phyloP scores from a whole-genome alignment of 257 asterid species.

The Linaria vulgaris region DNA sequence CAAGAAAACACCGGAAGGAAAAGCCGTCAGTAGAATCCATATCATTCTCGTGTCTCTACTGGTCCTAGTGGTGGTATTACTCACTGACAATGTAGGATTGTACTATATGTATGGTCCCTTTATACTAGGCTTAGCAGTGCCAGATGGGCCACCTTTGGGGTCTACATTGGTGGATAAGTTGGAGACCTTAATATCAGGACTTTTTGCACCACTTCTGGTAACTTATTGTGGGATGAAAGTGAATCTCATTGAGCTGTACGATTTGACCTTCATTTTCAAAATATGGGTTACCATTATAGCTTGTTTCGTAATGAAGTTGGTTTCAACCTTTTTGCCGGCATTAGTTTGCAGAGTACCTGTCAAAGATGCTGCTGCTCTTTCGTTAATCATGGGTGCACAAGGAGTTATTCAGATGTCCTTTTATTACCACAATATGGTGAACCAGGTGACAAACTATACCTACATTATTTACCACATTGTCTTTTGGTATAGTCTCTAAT shows the following conservation, averaged over 20 bases:
- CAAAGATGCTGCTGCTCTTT: conserved; percentile 71
- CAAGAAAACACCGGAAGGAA: conserved; percentile 76
- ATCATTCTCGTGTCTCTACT: conserved; percentile 42
- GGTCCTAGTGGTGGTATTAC: conserved; percentile 52
- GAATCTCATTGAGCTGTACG: conserved; percentile 50
- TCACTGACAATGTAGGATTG: conserved; percentile 67
- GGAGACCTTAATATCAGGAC: conserved; percentile 62
- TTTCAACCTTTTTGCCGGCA: conserved; percentile 49
- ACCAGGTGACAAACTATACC: conserved; percentile 40
- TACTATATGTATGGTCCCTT: conserved; percentile 78
- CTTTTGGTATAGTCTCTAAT: too few species aligned
- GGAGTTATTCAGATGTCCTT: conserved; percentile 83
- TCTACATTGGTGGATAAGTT: conserved; percentile 70
- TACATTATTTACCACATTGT: too few species aligned
- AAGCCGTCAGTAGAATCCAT: conserved; percentile 48
- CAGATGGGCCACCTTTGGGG: conserved; percentile 91
- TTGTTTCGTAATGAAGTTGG: conserved; percentile 41
- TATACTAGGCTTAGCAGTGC: conserved; percentile 69
- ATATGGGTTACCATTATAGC: conserved; percentile 34
- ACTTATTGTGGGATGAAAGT: conserved; percentile 75
- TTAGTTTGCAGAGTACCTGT: conserved; percentile 60
- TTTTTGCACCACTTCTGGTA: conserved; percentile 70
- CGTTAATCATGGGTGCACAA: conserved; percentile 67
- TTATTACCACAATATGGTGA: conserved; percentile 44
- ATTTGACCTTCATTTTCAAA: conserved; percentile 39